These are phyloP conservation scores for Cyclotella choctawhatcheeana DNA, from an alignment of 108 stramenopile genomes.

Conservation along the genomic window DNA sequence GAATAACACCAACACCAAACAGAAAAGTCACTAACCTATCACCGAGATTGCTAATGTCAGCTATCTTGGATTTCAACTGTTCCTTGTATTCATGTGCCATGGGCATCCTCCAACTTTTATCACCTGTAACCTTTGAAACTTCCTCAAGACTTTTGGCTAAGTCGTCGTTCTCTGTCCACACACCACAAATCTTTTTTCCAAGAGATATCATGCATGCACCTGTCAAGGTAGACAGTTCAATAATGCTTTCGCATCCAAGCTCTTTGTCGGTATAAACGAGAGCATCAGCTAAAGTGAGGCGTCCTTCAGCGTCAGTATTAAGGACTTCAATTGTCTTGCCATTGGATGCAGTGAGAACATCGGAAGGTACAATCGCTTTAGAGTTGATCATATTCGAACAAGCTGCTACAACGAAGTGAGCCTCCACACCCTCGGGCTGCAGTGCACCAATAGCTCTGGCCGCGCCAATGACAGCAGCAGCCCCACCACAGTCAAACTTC, in stretches of 20 bases:
- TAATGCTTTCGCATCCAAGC: constrained; percentile 88
- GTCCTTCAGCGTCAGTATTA: constrained; percentile 98
- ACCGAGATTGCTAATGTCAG: constrained; percentile 87
- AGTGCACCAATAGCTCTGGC: constrained; percentile 77
- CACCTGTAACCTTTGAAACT: constrained; percentile 81
- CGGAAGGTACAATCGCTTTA: constrained; percentile 89
- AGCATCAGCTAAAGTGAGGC: constrained; percentile 97
- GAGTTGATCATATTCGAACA: constrained; percentile 97
- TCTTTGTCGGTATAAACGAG: constrained; percentile 96
- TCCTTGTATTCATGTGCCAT: constrained; percentile 83
- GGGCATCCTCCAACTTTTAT: constrained; percentile 94
- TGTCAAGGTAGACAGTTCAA: constrained; percentile 93
- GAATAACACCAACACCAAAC: neutral
- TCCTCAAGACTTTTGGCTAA: constrained; percentile 85
- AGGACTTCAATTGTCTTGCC: constrained; percentile 97
- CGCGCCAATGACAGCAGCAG: constrained; percentile 83
- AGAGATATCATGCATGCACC: constrained; percentile 92
- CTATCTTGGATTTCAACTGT: constrained; percentile 84
- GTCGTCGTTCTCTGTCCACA: constrained; percentile 89
- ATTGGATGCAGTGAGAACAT: constrained; percentile 96
- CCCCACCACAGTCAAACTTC: constrained; percentile 99
- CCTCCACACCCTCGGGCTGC: constrained; percentile 84
- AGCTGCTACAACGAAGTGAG: constrained; percentile 92
- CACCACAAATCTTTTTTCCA: constrained; percentile 73
- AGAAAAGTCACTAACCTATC: constrained; percentile 16